Base-by-base conservation (phyloP, 163 green algal genomes). In the Trebouxia gelatinosa region DNA sequence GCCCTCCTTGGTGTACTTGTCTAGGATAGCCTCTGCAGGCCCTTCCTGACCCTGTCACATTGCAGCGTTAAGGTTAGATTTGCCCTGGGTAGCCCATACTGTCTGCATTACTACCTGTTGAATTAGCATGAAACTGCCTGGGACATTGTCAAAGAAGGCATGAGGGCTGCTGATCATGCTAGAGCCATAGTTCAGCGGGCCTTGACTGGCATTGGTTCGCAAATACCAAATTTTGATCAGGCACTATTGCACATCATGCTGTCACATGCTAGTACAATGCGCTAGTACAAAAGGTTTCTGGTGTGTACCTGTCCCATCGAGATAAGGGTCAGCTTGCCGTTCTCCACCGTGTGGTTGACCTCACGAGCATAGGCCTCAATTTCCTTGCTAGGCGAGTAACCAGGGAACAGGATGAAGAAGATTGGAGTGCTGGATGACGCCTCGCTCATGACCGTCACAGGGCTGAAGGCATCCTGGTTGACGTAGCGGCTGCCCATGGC, bases 331-430 rank as follows among this genome's bases (percentile, higher is more conserved):
- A 97, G 88, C 71, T 89, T 87, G 80, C 91, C 91, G 58, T 89
- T 89, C 80, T 91, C 87, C 13, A 90, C 81, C 38, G 82, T 93
- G 48, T 89, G 86, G 65, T 87, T 90, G 9, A 85, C 65, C 51
- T 72, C 37, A 28, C 34, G 46, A n/a, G 92, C 92, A 61, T 92
- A 91, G 19, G 70, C 79, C 89, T 97, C 92, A 58, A 97, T 92
- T 82, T 96, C 91, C 81, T 93, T 93, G 68, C 81, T 89, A 1
- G 92, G 92, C 7, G 84, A 92, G 87, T 97, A 97, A 46, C 92
- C 92, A 50, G 92, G 92, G 90, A 97, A 97, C 9, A 97, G 88
- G 79, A 95, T 94, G 87, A 97, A 97, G 90, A 97, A 97, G 83
- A 97, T 88, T 61, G 92, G 92, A 3, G 91, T 94, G 51, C 85